A percentile compares a stretch with the other conserved stretches of the same genome.
These are phyloP conservation scores for Solanum megistacrolobum DNA, from an alignment of 257 asterid species.

Conservation along the genomic window DNA sequence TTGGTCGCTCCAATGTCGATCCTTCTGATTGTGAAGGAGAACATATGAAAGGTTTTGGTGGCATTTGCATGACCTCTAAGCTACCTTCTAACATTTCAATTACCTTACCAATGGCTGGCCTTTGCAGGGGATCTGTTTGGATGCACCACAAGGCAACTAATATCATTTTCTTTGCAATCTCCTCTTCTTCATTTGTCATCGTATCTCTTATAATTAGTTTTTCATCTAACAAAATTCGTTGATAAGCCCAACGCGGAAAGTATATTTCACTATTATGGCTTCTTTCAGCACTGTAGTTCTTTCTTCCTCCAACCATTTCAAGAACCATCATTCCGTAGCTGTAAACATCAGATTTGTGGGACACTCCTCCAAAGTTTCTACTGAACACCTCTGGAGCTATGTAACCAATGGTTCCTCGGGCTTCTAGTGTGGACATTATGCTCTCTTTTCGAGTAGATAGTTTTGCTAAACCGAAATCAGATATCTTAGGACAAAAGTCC, in stretches of 20 bases:
- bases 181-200: not conserved
- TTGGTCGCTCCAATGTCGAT: not conserved
- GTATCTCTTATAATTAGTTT: not conserved
- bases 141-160: slow-evolving; percentile 18
- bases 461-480: slow-evolving; percentile 16
- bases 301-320: slow-evolving; percentile 18
- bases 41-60: slow-evolving; percentile 14
- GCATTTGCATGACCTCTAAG: not conserved
- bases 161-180: slow-evolving; percentile 4
- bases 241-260: slow-evolving; percentile 15
- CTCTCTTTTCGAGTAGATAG: slow-evolving; percentile 4
- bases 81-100: slow-evolving; percentile 13
- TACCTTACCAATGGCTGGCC: slow-evolving; percentile 8
- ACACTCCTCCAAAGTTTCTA: slow-evolving; percentile 7
- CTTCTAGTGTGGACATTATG: not conserved
- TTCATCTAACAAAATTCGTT: not conserved
- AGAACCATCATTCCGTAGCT: slow-evolving; percentile 4
- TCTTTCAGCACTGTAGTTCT: not conserved
- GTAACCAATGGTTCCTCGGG: slow-evolving; percentile 15
- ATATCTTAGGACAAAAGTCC: slow-evolving; percentile 16
- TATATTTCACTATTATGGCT: not conserved
- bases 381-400: slow-evolving; percentile 18
- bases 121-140: slow-evolving; percentile 3
- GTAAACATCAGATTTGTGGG: slow-evolving; percentile 11
- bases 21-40: not conserved